Evolutionary conservation across 768 basidiomycete genomes (phyloP), one percentile per base, ranked within the genome.

Genomic region (Leccinum pellstonianum): DNA sequence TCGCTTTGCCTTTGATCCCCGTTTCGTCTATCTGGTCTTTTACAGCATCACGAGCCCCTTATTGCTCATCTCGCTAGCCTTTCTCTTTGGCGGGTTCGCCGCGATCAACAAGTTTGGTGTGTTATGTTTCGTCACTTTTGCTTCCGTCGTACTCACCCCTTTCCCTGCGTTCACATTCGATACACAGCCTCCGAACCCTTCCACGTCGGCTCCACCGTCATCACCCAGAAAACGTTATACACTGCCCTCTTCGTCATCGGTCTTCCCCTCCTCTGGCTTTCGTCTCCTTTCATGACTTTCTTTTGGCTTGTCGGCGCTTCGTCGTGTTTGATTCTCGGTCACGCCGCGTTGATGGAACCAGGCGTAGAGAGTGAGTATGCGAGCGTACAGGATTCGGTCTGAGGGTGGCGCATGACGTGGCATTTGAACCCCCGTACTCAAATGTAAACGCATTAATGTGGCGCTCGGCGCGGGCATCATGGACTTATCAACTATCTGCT

Each of bases 291-390:
- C 67, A 75, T 80, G 78, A 90, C 91, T 25, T 85, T 98, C 76
- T 97, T 98, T 83, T 96, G 93, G 93, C 81, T 98, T 66, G 87
- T 96, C 60, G 94, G 95, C 19, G 89, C 91, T 1, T 94, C 92
- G 1, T 81, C 84, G 19, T 80, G 95, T 61, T 77, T 96, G 62
- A 91, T 98, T 68, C 79, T 96, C 62, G 86, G 80, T 10, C 96
- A 98, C 69, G 96, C 96, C 2, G 83, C 83, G 57, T 62, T 98
- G 62, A 86, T 98, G 62, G 96, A 98, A 75, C 96, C 95, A 2
- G 96, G 96, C 27, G 84, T 97, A 56, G 96, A 98, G 77, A 91
- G 90, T 77, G 94, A 96, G 73, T 97, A 97, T 66, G 86, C 89
- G 3, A 69, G 77, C 47, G 88, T 93, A n/a, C 83, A 90, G 73